Evolutionary conservation across 495 filamentous ascomycete genomes (phyloP), one percentile per base, ranked within the genome.

Genomic region (Neurospora sp.): DNA sequence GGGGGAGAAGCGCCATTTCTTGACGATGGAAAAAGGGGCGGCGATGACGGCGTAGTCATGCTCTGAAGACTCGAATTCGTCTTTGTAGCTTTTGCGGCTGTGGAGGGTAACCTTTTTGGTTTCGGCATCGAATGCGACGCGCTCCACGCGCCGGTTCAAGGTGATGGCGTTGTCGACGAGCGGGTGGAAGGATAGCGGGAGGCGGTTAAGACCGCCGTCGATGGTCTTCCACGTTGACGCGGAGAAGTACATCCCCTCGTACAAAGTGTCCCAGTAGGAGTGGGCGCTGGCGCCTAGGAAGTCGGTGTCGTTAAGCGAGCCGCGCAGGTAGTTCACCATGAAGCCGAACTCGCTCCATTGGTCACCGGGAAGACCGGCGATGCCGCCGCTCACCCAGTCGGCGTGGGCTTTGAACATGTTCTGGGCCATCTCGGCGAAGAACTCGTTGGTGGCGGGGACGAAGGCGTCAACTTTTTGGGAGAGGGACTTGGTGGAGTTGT

Each of bases 341-440:
- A 89, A 92, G 1, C 80, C 88, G 27, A 86, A 87, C 74, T 92
- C 90, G 17, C 87, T 90, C 84, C 85, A 90, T 75, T 85, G 77
- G 61, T 83, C 82, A 17, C 81, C 81, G 4, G 76, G 77, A 4
- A 84, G 77, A 3, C 81, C 82, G 27, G 76, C 75, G 2, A 82
- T 76, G 14, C 82, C 82, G 40, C 78, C 79, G 2, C 70, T 74
- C 74, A 40, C n/a, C 70, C 76, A 84, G 35, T 87, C 78, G 70
- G 88, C 90, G 78, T 93, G 89, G 0, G 89, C 90, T 39, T 84
- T 83, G 78, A 86, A 92, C 80, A 90, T 85, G 78, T 92, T 92
- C 4, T 79, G 79, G 1, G 87, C 87, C 40, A 88, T 77, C 4
- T 82, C 79, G 4, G 80, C 79, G 61, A 87, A 79, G 10, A 78